Conservation (phyloP, 169 alveolate genomes). For the Theileria annulata region DNA sequence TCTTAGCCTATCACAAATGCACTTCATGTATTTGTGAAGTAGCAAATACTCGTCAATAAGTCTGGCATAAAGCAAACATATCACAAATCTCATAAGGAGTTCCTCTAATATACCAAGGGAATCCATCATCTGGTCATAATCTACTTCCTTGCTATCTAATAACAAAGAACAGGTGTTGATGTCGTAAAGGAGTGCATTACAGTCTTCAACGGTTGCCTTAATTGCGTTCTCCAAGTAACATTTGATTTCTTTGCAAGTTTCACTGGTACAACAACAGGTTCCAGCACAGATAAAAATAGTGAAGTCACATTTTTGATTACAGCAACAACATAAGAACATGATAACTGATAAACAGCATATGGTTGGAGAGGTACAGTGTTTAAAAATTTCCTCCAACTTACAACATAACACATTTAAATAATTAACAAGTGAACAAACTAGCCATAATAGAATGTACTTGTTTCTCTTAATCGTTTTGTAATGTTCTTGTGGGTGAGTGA, state of each 20-base stretch:
- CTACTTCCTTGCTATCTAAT: background rate
- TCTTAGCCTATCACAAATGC: background rate
- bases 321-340: background rate
- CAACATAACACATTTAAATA: background rate
- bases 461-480: background rate
- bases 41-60: constrained; percentile 9
- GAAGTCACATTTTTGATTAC: background rate
- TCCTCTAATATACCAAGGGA: background rate
- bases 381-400: constrained; percentile 1
- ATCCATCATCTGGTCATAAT: background rate
- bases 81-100: constrained; percentile 1
- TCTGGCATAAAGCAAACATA: background rate
- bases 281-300: background rate
- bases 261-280: background rate
- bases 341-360: constrained; percentile 6
- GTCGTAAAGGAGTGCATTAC: constrained; percentile 4
- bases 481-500: constrained; percentile 1
- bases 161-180: constrained; percentile 2
- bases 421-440: constrained; percentile 5
- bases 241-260: background rate
- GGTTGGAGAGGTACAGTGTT: background rate
- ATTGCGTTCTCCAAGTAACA: background rate
- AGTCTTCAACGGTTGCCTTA: background rate
- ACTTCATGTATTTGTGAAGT: constrained; percentile 13
- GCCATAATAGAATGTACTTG: constrained; percentile 9